phyloP scores from a whole-genome alignment of 2,329 filamentous ascomycete genomes.

The Calonectria pseudoreteaudii region DNA sequence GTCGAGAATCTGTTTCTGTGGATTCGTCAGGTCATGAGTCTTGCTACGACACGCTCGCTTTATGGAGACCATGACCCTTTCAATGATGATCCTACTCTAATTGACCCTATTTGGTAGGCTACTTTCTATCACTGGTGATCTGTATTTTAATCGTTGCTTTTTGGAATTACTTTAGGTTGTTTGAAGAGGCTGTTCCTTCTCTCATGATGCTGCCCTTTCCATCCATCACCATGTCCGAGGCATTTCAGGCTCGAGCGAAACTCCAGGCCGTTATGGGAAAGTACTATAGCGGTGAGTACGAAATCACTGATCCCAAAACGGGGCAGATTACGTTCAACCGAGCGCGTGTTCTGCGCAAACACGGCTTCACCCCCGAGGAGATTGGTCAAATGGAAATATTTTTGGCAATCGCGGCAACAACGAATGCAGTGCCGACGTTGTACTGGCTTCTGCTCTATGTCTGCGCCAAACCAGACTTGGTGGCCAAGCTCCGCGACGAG shows the following conservation, averaged over 20 bases:
- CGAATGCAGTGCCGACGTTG: slow-evolving; percentile 52
- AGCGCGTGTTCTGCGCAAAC: slow-evolving; percentile 41
- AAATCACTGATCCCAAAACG: slow-evolving; percentile 39
- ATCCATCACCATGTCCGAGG: slow-evolving; percentile 44
- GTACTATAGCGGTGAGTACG: slow-evolving; percentile 46
- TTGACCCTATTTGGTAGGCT: slow-evolving; percentile 37
- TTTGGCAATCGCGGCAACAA: slow-evolving; percentile 43
- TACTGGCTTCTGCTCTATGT: slow-evolving; percentile 52
- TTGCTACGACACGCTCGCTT: slow-evolving; percentile 53
- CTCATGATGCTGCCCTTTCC: slow-evolving; percentile 47
- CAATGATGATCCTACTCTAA: slow-evolving; percentile 32
- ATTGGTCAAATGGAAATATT: slow-evolving; percentile 47
- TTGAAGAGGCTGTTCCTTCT: slow-evolving; percentile 39
- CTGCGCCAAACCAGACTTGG: slow-evolving; percentile 41
- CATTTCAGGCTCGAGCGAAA: slow-evolving; percentile 41
- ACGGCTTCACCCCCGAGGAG: slow-evolving; percentile 43
- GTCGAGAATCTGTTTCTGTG: slow-evolving; percentile 54
- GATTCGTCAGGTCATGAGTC: slow-evolving; percentile 51
- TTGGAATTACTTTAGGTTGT: slow-evolving; percentile 28
- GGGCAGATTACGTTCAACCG: slow-evolving; percentile 44
- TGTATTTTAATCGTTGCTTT: no score
- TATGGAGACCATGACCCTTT: slow-evolving; percentile 59
- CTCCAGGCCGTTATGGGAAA: slow-evolving; percentile 42
- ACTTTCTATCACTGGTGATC: rapidly evolving
- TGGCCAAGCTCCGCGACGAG: slow-evolving; percentile 28